Conservation (phyloP, 768 basidiomycete genomes). For the Hericium coralloides region DNA sequence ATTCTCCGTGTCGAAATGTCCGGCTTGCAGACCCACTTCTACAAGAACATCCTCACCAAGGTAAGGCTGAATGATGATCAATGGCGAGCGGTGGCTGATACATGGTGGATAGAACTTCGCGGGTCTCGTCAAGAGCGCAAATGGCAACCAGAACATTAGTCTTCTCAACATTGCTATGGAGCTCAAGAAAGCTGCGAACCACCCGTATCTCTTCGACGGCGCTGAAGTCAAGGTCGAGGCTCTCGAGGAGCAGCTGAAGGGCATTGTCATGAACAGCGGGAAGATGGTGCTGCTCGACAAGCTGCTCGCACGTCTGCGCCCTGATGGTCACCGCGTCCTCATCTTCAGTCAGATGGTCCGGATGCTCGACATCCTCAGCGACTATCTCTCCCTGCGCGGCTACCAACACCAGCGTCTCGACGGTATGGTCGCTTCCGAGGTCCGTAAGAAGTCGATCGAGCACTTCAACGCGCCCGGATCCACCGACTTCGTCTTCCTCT, state of each 20-base stretch:
- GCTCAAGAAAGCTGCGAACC: conserved; percentile 96
- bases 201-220: conserved; percentile 96
- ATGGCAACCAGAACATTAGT: conserved; percentile 86
- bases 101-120: conserved; percentile 72
- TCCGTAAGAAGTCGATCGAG: conserved; percentile 90
- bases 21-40: conserved; percentile 92
- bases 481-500: conserved; percentile 92
- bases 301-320: conserved; percentile 79
- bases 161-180: conserved; percentile 99
- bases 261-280: conserved; percentile 97
- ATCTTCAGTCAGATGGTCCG: conserved; percentile 99
- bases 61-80: conserved; percentile 25
- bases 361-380: conserved; percentile 96
- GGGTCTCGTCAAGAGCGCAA: conserved; percentile 83
- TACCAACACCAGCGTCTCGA: conserved; percentile 93
- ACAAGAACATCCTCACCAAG: conserved; percentile 97
- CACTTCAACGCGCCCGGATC: conserved; percentile 94
- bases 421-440: conserved; percentile 90
- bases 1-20: conserved; percentile 98
- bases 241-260: conserved; percentile 80
- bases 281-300: conserved; percentile 99
- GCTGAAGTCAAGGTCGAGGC: conserved; percentile 62
- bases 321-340: conserved; percentile 91
- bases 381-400: conserved; percentile 86
- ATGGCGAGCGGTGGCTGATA: neutral